phyloP scores from a whole-genome alignment of 2,329 filamentous ascomycete species.

The Lojkania enalia region DNA sequence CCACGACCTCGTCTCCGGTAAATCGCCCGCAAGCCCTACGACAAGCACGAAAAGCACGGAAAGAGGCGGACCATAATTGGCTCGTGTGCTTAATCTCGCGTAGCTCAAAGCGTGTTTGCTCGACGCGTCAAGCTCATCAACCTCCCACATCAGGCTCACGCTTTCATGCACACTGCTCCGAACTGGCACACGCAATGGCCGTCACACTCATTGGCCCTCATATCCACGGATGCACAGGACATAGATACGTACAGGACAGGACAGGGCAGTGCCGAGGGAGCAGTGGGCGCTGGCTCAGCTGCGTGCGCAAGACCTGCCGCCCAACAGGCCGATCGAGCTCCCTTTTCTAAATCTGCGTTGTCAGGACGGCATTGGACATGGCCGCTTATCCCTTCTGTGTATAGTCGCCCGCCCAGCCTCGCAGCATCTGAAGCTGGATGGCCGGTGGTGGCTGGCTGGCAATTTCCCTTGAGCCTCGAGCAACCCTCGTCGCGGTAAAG shows the following conservation, averaged over 20 bases:
- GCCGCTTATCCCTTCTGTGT: not conserved
- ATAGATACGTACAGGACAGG: no score
- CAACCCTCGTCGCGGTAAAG: conserved; percentile 28
- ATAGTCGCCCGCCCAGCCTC: not conserved
- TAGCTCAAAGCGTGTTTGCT: conserved; percentile 1
- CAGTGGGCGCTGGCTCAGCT: conserved; percentile 13
- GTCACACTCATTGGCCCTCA: not conserved
- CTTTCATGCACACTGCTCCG: conserved; percentile 15
- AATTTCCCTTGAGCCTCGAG: conserved; percentile 31
- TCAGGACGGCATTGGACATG: not conserved
- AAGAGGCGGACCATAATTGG: conserved; percentile 4
- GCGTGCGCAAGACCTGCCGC: not conserved
- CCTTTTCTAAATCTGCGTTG: not conserved
- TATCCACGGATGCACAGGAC: no score
- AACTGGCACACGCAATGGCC: not conserved
- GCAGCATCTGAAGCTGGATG: conserved; percentile 17
- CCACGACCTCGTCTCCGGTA: no score
- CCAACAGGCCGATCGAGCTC: not conserved
- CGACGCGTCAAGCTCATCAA: conserved; percentile 15
- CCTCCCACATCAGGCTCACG: conserved; percentile 16
- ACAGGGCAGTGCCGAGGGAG: conserved; percentile 1
- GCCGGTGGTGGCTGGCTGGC: conserved; percentile 30
- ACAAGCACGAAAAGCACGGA: not conserved
- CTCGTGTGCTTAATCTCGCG: conserved; percentile 4
- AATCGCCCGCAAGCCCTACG: not conserved